Evolutionary conservation across 768 basidiomycete species (phyloP).

Genomic region (Dendrothele bispora): DNA sequence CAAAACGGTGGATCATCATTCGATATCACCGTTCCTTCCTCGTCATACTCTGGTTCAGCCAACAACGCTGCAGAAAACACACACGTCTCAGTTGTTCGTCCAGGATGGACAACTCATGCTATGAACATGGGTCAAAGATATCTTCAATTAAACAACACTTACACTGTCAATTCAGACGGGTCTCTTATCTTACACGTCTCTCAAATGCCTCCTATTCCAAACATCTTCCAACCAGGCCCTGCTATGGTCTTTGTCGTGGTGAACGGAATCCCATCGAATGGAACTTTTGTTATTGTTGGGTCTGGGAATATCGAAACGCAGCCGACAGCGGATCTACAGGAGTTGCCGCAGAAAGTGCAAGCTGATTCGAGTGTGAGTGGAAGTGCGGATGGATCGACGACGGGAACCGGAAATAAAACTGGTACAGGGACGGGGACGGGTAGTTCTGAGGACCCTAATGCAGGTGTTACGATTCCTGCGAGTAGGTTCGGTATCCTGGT

Average conservation of each 20-base stretch:
- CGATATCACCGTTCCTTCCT: constrained; percentile 67
- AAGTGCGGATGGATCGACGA: constrained; percentile 24
- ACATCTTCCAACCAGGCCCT: constrained; percentile 88
- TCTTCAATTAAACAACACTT: constrained; percentile 83
- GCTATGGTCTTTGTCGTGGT: constrained; percentile 81
- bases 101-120: constrained; percentile 82
- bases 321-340: constrained; percentile 41
- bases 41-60: constrained; percentile 63
- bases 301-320: constrained; percentile 77
- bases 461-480: too few relatives aligned
- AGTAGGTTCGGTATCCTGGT: too few relatives aligned
- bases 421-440: neutral
- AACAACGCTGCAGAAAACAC: constrained; percentile 75
- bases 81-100: constrained; percentile 76
- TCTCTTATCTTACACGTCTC: constrained; percentile 77
- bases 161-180: constrained; percentile 76
- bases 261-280: constrained; percentile 82
- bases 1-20: constrained; percentile 75
- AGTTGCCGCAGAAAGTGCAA: constrained; percentile 52
- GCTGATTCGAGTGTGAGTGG: constrained; percentile 44
- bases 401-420: neutral
- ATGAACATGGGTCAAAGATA: constrained; percentile 89
- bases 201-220: constrained; percentile 82
- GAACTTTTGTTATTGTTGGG: constrained; percentile 75
- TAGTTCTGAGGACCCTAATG: too few relatives aligned